Conservation (phyloP, 2,329 filamentous ascomycete species). For the Fusarium sp. region DNA sequence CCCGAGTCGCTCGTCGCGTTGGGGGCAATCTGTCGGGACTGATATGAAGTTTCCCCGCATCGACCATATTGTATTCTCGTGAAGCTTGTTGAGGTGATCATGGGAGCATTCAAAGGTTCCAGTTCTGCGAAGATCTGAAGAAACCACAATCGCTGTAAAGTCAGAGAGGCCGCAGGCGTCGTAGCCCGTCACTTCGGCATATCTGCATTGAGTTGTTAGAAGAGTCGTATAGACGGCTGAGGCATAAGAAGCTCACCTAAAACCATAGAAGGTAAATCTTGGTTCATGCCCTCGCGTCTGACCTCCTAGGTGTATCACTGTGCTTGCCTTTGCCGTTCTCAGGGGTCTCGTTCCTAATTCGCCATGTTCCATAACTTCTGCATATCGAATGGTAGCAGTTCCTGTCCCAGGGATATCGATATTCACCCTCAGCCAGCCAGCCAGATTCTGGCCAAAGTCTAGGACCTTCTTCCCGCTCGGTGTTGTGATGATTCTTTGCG, state of each 20-base stretch:
- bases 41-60: not conserved
- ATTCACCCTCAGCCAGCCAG: not conserved
- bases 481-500: not conserved
- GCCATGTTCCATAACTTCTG: not conserved
- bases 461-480: not conserved
- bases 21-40: not conserved
- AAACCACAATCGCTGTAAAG: not conserved
- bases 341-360: not conserved
- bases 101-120: not conserved
- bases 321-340: not conserved
- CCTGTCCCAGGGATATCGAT: not conserved
- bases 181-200: not conserved
- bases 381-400: not conserved
- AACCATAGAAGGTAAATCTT: not conserved
- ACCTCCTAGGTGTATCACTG: not conserved
- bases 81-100: not conserved
- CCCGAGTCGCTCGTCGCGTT: not conserved
- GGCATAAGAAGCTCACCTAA: not conserved
- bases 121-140: not conserved
- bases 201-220: not conserved
- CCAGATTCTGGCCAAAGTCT: not conserved
- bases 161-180: not conserved
- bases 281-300: not conserved
- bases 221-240: accelerated
- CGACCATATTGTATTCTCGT: not conserved